Base-by-base conservation (phyloP, 225 moss, liverwort and hornwort genomes). In the Straminergon stramineum region DNA sequence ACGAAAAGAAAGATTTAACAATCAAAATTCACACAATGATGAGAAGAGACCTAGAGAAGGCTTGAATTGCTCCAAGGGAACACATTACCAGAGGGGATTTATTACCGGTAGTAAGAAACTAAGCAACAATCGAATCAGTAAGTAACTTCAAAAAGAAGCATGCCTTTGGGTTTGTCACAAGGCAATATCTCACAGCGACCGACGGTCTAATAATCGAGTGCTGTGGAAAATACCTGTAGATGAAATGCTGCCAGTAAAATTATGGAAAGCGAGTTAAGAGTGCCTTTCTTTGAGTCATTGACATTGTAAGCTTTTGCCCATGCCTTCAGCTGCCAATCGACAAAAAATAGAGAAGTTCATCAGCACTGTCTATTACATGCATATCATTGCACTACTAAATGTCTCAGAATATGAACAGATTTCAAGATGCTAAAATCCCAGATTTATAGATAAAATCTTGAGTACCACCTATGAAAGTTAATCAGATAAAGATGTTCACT, bases 281-380 rank as follows among this genome's bases (percentile, higher is more conserved):
- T 96, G 87, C 99, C 99, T 83, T 96, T 99, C 91, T 96, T 99
- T 37, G 99, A 99, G 89, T 96, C 96, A 91, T 99, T 99, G 53
- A 99, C 96, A 79, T 95, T 95, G 84, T 94, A 94, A 35, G 94
- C 92, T 91, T 97, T 99, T 24, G 99, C 99, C 99, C 99, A 99
- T 67, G 99, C 94, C 92, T 99, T 99, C 70, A 99, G 92, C 99
- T 99, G 94, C 79, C 75, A 84, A 76, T 71, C 75, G 74, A 91
- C 65, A 89, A 83, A 87, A 45, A 77, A 14, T 56, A 55, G 60
- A 77, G 67, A 87, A 75, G 51, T 56, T 91, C 63, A 48, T 88
- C 79, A 90, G 66, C 65, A 91, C 58, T 61, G 65, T 75, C 66
- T 66, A 75, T 53, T 74, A 84, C 67, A 84, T 85, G 69, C 63